Evolutionary conservation across 306 rosid genomes (phyloP).

Genomic region (Rubus idaeus): DNA sequence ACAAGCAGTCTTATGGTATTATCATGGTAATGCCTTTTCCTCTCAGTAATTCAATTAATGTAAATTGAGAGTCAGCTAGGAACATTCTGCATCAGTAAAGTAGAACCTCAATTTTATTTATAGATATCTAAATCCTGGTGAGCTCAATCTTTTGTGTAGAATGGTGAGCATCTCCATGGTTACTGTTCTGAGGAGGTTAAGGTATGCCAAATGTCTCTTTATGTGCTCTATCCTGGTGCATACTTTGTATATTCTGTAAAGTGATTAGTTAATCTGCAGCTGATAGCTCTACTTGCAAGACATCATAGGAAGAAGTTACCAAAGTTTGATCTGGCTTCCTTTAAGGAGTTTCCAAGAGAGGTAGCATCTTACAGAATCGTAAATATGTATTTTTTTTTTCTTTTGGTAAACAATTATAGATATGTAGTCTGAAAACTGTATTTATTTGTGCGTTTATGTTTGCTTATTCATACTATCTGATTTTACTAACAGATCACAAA

Average conservation of each 20-base stretch:
- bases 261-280: constrained; percentile 22
- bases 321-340: constrained; percentile 27
- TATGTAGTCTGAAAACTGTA: not conserved
- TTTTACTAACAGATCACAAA: constrained; percentile 21
- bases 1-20: constrained; percentile 31
- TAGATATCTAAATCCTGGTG: not conserved
- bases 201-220: constrained; percentile 26
- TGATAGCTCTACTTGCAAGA: constrained; percentile 39
- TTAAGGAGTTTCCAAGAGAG: constrained; percentile 22
- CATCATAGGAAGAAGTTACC: constrained; percentile 42
- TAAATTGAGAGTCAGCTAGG: not conserved
- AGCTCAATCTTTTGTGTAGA: constrained; percentile 20
- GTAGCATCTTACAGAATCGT: constrained; percentile 18
- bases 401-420: not conserved
- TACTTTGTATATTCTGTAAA: not conserved
- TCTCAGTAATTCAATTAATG: not conserved
- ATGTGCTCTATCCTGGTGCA: constrained; percentile 10
- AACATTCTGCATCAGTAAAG: not conserved
- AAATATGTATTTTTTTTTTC: not conserved
- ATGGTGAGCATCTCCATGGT: constrained; percentile 27
- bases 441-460: not conserved
- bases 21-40: constrained; percentile 30
- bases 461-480: not conserved
- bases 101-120: not conserved
- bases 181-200: constrained; percentile 36